Evolutionary conservation across 2,329 filamentous ascomycete genomes (phyloP), one percentile per base, ranked within the genome.

Genomic region (Acephala macrosclerotiorum): DNA sequence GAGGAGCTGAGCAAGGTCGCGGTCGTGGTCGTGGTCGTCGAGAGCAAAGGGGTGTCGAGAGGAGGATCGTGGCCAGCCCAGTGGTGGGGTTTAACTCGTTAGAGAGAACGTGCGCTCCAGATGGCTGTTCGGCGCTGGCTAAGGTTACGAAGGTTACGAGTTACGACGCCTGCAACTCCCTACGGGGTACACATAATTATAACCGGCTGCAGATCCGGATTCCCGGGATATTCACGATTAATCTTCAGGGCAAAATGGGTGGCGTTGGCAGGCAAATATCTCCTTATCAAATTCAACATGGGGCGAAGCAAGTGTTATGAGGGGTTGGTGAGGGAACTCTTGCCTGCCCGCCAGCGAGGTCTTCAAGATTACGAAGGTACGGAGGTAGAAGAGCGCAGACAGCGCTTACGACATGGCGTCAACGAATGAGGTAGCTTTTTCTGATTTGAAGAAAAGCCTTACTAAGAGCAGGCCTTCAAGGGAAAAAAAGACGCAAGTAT

Each of bases 81-180:
- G 45, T 40, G 60, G 45, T 56, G 60, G 60, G 49, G 49, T 61
- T 61, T 61, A 61, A 56, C 60, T 61, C 60, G 60, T 61, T 61
- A 45, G 16, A 45, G 60, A 61, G 25, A 61, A 57, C 60, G 49
- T 61, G 60, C 60, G 49, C 49, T 35, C 18, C 29, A 22, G 7
- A 22, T n/a, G 25, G 8, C 26, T 26, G 20, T 35, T 61, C 25
- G 49, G 35, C 60, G 49, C 47, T 55, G 42, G n/a, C 26, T 20
- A 9, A n/a, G n/a, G n/a, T 11, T n/a, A n/a, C 5, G 18, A 49
- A 14, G 26, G 40, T 18, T 25, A 7, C 25, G 40, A 25, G 8
- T 18, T 25, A 29, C 25, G 45, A 61, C 29, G 45, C 35, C 33
- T 49, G 33, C 42, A 51, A 26, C 33, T 60, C 26, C n/a, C 14